Percentiles rank a stretch among this genome's conserved stretches.
Evolutionary conservation across 2,329 filamentous ascomycete species (phyloP).

Genomic region (Metarhizium guizhouense): DNA sequence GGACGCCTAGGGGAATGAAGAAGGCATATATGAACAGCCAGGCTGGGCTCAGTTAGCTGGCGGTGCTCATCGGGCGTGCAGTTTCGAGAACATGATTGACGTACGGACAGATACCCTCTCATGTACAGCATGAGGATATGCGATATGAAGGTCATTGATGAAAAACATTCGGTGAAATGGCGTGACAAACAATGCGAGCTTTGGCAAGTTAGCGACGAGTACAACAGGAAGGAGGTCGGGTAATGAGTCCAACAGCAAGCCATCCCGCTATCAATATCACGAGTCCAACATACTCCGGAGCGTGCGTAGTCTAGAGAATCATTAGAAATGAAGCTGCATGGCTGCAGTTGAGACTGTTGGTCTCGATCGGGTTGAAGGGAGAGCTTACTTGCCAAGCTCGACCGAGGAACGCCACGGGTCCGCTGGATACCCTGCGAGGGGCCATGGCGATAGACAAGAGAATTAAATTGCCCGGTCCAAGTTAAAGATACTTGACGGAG

Average conservation of each 20-base stretch:
- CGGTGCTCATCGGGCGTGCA: background rate
- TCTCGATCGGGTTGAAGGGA: background rate
- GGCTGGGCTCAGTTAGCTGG: conserved; percentile 24
- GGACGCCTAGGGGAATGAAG: conserved; percentile 56
- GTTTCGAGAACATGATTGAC: conserved; percentile 19
- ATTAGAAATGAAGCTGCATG: background rate
- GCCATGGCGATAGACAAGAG: background rate
- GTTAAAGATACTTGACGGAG: background rate
- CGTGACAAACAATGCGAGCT: conserved; percentile 39
- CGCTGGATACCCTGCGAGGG: background rate
- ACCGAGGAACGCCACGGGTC: background rate
- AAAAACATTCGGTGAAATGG: conserved; percentile 95
- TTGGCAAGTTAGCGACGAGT: conserved; percentile 1
- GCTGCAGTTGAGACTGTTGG: background rate
- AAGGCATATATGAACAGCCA: conserved; percentile 76
- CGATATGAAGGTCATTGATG: conserved; percentile 73
- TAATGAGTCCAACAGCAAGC: conserved; percentile 1
- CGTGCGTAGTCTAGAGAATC: conserved; percentile 4
- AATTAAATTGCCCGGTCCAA: background rate
- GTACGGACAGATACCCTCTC: conserved; percentile 75
- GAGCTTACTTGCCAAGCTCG: conserved; percentile 7
- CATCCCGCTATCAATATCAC: conserved; percentile 5
- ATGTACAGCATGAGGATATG: conserved; percentile 74
- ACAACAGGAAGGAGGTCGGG: background rate
- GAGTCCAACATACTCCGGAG: conserved; percentile 7